Evolutionary conservation across 2,329 filamentous ascomycete genomes (phyloP).

Genomic region (Lasiodiplodia gonubiensis): DNA sequence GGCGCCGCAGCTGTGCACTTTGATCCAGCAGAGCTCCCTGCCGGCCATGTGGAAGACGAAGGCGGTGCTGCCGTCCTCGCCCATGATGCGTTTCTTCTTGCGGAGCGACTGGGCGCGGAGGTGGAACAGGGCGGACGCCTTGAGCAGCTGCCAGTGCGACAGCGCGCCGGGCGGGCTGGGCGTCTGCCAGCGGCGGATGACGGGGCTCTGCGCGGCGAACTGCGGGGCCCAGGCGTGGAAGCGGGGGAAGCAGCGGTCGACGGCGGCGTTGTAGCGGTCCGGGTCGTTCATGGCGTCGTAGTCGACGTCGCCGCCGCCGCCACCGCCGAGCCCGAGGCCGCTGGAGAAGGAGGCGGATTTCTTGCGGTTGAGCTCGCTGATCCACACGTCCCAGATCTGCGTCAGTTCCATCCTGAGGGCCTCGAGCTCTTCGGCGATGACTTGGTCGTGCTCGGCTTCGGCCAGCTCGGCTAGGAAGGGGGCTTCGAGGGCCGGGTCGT

Average conservation of each 20-base stretch:
- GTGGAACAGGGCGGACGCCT: constrained; percentile 51
- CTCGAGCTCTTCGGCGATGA: constrained; percentile 27
- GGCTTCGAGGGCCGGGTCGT: constrained; percentile 34
- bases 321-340: constrained; percentile 21
- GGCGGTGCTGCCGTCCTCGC: constrained; percentile 30
- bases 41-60: constrained; percentile 51
- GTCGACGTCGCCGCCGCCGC: constrained; percentile 28
- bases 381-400: background rate
- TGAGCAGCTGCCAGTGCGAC: constrained; percentile 52
- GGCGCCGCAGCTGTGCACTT: constrained; percentile 35
- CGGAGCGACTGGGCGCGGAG: constrained; percentile 26
- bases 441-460: constrained; percentile 28
- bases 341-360: background rate
- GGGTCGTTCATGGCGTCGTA: constrained; percentile 20
- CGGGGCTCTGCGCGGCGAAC: constrained; percentile 28
- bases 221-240: constrained; percentile 36
- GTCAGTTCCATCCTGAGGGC: background rate
- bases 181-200: constrained; percentile 28
- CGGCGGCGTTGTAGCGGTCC: constrained; percentile 29
- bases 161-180: background rate
- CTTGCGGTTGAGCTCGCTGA: background rate
- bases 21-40: constrained; percentile 46
- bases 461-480: constrained; percentile 21
- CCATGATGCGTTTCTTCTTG: background rate
- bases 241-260: constrained; percentile 34